These are phyloP conservation scores for Protomyces macrosporus DNA, from an alignment of 1,139 yeast genomes.

Conservation along the genomic window DNA sequence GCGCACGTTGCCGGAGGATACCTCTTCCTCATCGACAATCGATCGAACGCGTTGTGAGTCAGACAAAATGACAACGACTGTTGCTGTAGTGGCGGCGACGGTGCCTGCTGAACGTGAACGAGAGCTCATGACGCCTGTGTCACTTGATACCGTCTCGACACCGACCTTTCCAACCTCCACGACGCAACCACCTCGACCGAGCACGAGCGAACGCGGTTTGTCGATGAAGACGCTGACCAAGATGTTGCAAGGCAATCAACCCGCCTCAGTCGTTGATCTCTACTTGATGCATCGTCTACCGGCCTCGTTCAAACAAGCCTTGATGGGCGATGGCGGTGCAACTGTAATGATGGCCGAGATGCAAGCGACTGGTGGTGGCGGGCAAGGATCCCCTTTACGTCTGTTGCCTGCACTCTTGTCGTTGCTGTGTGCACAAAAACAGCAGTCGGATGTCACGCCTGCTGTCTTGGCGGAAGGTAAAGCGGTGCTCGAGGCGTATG, in stretches of 20 bases:
- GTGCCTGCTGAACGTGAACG: not conserved
- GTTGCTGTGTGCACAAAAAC: not conserved
- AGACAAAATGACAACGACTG: too few species aligned
- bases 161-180: not conserved
- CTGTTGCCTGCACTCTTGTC: not conserved
- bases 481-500: not conserved
- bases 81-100: too few species aligned
- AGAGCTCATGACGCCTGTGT: not conserved
- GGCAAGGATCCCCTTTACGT: not conserved
- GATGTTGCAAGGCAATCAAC: not conserved
- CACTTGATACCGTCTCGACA: not conserved
- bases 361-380: too few species aligned
- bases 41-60: too few species aligned
- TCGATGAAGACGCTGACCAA: not conserved
- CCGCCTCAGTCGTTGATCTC: not conserved
- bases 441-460: not conserved
- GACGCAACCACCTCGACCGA: not conserved
- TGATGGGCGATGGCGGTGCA: not conserved
- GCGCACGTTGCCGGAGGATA: too few species aligned
- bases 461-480: not conserved
- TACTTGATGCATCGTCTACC: not conserved
- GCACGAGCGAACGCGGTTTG: not conserved
- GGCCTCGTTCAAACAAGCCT: not conserved
- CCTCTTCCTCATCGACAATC: too few species aligned
- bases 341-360: too few species aligned